Base-by-base conservation (phyloP, 2,329 filamentous ascomycete species). In the Phialophora tarda region DNA sequence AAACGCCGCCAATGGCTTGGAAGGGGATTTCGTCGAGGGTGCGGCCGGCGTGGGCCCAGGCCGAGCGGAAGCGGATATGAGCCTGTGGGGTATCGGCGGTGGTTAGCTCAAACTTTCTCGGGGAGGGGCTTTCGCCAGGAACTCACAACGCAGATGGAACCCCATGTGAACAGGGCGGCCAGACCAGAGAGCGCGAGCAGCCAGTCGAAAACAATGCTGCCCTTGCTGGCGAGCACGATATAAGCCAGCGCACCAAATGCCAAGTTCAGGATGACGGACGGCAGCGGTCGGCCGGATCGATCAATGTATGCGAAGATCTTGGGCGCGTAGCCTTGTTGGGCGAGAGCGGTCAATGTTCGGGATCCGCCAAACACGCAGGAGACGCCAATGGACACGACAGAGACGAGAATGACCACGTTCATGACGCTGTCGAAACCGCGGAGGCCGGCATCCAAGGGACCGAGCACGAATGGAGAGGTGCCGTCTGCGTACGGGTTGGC, bases 61-160 rank as follows among this genome's bases (percentile, higher is more conserved):
- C 91, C 28, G 81, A 80, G 69, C 93, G 91, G 85, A 97, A 97
- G 63, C 93, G 92, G 75, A 97, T 96, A 78, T 97, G 93, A 26
- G 90, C 77, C 50, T 56, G 30, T 24, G n/a, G 14, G 44, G 17
- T n/a, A 6, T 41, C 14, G 4, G 32, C 23, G 23, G 32, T 34
- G 30, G 66, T 93, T 0, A 93, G 93, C 75, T 30, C 10, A 14
- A 53, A 23, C 5, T 24, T 23, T 23, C n/a, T 28, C 28, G 17
- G 44, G 6, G 26, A n/a, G 3, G 5, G 17, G 11, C 24, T 17
- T 26, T 54, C 14, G 17, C 5, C 5, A 14, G 28, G 44, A 3
- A 54, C 59, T 61, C 38, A 61, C 59, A 14, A 81, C 65, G 41
- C 86, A 89, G 72, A 90, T 88, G 50, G 85, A 87, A 23, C 83